These are phyloP conservation scores for Gossypium raimondii DNA, from an alignment of 345 rosid genomes.

Conservation along the genomic window DNA sequence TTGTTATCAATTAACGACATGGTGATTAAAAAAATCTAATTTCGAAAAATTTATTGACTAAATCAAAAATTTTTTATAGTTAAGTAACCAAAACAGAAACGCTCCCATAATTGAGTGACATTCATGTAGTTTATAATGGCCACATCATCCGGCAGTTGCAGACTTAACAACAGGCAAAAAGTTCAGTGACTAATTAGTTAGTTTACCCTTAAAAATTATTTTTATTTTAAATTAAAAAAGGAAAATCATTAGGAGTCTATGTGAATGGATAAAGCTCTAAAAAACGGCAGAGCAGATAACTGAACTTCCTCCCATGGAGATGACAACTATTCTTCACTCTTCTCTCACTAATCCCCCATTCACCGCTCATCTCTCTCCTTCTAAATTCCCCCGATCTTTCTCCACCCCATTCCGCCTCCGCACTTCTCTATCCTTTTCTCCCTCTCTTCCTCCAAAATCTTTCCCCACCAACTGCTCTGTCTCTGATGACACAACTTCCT, in stretches of 20 bases:
- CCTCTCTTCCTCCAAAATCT: background rate
- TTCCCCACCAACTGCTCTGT: slow-evolving; percentile 9
- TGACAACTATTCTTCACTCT: background rate
- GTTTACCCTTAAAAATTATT: too few species aligned
- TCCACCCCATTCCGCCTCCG: background rate
- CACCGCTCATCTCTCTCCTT: background rate
- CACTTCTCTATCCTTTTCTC: slow-evolving; percentile 2
- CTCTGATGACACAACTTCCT: slow-evolving; percentile 13
- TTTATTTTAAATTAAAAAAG: background rate
- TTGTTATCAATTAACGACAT: too few species aligned
- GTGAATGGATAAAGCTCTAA: background rate
- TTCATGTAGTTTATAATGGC: too few species aligned
- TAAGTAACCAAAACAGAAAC: rapidly evolving
- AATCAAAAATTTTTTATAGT: too few species aligned
- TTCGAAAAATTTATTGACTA: too few species aligned
- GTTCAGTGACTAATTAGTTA: too few species aligned
- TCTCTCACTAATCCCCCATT: background rate
- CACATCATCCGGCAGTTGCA: too few species aligned
- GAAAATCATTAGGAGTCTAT: background rate
- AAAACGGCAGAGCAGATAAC: background rate
- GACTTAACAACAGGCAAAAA: too few species aligned
- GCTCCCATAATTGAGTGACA: too few species aligned
- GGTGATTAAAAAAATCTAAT: too few species aligned
- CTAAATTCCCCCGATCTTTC: background rate
- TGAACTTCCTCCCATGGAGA: slow-evolving; percentile 14